Conservation (phyloP, 495 filamentous ascomycete genomes). For the Penicillium coprophilum region DNA sequence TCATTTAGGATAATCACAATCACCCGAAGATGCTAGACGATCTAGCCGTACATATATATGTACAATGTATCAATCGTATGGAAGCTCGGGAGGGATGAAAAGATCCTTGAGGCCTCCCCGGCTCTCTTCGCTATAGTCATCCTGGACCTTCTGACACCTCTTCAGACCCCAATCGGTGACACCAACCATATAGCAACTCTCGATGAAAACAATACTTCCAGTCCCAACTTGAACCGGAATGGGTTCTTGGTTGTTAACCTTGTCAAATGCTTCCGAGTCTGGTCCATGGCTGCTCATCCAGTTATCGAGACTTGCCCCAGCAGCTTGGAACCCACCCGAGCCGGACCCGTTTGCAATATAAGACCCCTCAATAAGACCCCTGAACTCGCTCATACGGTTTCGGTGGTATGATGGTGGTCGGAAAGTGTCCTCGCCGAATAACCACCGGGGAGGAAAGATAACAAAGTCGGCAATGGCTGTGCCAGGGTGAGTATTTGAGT, state of each 20-base stretch:
- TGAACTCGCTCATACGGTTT: conserved; percentile 57
- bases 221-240: neutral
- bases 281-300: neutral
- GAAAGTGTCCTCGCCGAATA: conserved; percentile 67
- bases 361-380: conserved; percentile 1
- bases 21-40: no score
- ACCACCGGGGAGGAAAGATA: conserved; percentile 71
- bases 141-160: neutral
- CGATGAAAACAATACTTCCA: neutral
- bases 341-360: neutral
- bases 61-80: neutral
- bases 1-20: no score
- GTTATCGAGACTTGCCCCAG: neutral
- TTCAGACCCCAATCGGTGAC: neutral
- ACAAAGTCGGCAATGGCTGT: conserved; percentile 71
- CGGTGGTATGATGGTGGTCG: conserved; percentile 72
- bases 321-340: neutral
- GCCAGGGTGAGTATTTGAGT: conserved; percentile 50
- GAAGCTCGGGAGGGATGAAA: neutral
- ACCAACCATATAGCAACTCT: conserved; percentile 1
- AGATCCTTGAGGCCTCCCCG: neutral
- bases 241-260: neutral
- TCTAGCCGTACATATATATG: no score
- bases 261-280: neutral
- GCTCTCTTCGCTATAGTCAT: neutral